Evolutionary conservation across 495 filamentous ascomycete genomes (phyloP).

Genomic region (Evernia prunastri): DNA sequence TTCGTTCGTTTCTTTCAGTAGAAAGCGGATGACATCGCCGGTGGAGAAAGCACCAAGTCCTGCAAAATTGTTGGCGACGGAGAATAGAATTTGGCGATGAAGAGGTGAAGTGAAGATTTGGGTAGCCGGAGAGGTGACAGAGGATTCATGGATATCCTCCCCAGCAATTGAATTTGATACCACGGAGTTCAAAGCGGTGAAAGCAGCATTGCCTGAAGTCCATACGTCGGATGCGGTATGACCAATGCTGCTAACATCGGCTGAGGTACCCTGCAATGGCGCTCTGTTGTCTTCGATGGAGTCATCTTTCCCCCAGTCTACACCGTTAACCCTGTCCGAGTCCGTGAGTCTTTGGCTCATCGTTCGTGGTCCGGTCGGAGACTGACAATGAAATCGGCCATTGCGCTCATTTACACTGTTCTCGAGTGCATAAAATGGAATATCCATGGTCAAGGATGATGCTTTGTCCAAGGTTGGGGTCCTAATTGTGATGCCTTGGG

Average conservation of each 20-base stretch:
- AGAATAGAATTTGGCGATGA: neutral
- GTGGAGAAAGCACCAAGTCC: neutral
- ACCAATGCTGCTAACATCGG: neutral
- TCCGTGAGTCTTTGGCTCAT: neutral
- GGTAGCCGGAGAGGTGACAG: too few species aligned
- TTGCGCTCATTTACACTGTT: neutral
- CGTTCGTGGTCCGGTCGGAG: neutral
- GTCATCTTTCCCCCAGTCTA: neutral
- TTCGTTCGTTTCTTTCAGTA: neutral
- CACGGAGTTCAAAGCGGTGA: neutral
- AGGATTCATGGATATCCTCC: neutral
- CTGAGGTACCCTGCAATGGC: too few species aligned
- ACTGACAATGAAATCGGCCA: neutral
- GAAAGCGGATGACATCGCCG: neutral
- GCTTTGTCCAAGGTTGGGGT: neutral
- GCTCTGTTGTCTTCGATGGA: neutral
- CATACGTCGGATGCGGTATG: neutral
- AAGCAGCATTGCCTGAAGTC: neutral
- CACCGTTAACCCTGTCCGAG: neutral
- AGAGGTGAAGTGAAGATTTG: neutral
- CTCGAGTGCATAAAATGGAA: slow-evolving; percentile 1
- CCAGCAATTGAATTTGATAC: neutral
- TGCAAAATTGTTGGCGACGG: slow-evolving; percentile 5
- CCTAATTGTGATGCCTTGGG: neutral
- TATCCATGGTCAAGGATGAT: neutral